Conservation (phyloP, 2,329 filamentous ascomycete species). For the Fonsecaea monophora region DNA sequence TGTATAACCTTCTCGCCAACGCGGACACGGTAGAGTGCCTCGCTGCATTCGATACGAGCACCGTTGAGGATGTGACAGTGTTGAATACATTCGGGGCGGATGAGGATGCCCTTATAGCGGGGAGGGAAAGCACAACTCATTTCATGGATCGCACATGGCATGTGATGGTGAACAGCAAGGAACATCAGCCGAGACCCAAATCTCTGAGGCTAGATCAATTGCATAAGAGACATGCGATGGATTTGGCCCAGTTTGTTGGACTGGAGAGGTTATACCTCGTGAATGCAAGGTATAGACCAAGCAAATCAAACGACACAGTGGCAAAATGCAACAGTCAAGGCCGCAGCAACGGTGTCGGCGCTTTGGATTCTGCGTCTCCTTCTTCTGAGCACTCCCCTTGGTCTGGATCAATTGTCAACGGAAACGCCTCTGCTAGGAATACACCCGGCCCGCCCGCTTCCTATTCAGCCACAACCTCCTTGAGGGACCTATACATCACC, state of each 20-base stretch:
- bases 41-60: slow-evolving; percentile 50
- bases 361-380: slow-evolving; percentile 17
- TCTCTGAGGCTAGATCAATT: slow-evolving; percentile 58
- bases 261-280: slow-evolving; percentile 63
- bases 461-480: slow-evolving; percentile 19
- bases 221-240: slow-evolving; percentile 53
- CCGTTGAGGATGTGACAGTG: slow-evolving; percentile 58
- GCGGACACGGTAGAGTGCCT: slow-evolving; percentile 58
- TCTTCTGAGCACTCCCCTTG: slow-evolving; percentile 38
- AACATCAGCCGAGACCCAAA: slow-evolving; percentile 49
- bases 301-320: not conserved
- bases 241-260: slow-evolving; percentile 52
- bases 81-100: slow-evolving; percentile 60
- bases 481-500: slow-evolving; percentile 58
- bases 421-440: slow-evolving; percentile 31
- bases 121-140: slow-evolving; percentile 48
- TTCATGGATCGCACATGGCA: slow-evolving; percentile 65
- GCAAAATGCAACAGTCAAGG: not conserved
- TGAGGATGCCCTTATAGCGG: slow-evolving; percentile 34
- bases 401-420: slow-evolving; percentile 37
- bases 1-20: slow-evolving; percentile 64
- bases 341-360: not conserved
- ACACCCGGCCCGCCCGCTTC: slow-evolving; percentile 39
- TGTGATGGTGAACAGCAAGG: slow-evolving; percentile 32
- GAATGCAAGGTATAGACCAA: slow-evolving; percentile 42